Conservation (phyloP, 768 basidiomycete genomes). For the Naematelia encephala region DNA sequence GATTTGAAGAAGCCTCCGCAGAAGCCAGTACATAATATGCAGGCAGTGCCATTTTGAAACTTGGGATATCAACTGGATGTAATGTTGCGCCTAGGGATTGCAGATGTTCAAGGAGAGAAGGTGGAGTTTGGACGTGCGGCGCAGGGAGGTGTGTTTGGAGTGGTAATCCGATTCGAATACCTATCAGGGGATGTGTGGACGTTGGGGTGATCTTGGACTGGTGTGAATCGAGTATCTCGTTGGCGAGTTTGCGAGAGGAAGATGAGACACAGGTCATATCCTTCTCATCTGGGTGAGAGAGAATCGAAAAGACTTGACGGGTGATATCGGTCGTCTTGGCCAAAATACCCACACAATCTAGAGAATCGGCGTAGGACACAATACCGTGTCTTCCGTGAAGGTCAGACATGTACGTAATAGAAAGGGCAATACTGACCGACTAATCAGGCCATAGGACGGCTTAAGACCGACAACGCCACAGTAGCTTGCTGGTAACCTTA, state of each 20-base stretch:
- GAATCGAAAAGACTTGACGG: conserved; percentile 56
- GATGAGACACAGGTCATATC: conserved; percentile 71
- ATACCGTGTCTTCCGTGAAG: conserved; percentile 68
- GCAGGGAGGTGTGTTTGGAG: conserved; percentile 54
- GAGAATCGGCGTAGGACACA: conserved; percentile 86
- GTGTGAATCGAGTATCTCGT: conserved; percentile 1
- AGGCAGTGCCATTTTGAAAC: conserved; percentile 69
- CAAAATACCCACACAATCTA: conserved; percentile 89
- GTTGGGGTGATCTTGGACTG: conserved; percentile 1
- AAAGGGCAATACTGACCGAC: conserved; percentile 58
- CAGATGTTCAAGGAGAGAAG: conserved; percentile 52
- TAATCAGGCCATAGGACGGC: conserved; percentile 88
- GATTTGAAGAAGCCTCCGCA: conserved; percentile 88
- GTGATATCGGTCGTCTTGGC: conserved; percentile 58
- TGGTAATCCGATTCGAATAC: conserved; percentile 72
- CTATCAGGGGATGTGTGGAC: conserved; percentile 49
- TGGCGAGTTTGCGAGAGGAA: conserved; percentile 35
- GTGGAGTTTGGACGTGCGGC: conserved; percentile 12
- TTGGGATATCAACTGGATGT: conserved; percentile 69
- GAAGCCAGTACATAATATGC: conserved; percentile 95
- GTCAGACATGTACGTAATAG: neutral
- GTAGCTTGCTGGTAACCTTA: conserved; percentile 87
- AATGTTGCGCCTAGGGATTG: conserved; percentile 62
- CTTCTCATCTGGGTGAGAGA: conserved; percentile 59
- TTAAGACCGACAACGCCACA: conserved; percentile 90